Base-by-base conservation (phyloP, 345 rosid genomes). In the Xanthoceras sorbifolium region DNA sequence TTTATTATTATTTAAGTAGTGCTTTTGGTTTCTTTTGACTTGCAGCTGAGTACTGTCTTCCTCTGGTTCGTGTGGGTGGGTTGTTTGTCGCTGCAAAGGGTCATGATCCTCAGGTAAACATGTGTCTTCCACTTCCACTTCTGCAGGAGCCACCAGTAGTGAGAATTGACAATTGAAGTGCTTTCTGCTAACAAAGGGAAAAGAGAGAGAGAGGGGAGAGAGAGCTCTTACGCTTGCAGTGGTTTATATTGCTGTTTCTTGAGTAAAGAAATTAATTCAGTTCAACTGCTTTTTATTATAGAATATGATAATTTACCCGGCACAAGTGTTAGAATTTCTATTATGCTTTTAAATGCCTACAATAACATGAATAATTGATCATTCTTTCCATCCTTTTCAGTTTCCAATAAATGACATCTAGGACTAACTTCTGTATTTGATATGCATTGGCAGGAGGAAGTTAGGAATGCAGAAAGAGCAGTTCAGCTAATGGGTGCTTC, bases 41-140 rank as follows among this genome's bases (percentile, higher is more conserved):
- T 83, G 80, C 90, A 95, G 99, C 93, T 77, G 98, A 93, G 85
- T 95, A 92, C 79, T 93, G 98, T 75, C 92, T 95, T 79, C 98
- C 98, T 81, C 86, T 95, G 22, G 97, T 95, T 81, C 97, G 92
- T 65, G 90, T 90, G 75, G 98, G 97, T 78, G 99, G 99, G 70
- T 84, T 95, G 85, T 92, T 95, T 85, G 83, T 92, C 55, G 99
- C 99, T 84, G 94, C 98, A 6, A 95, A 95, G 85, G 99, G 99
- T 84, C 97, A 90, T 75, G 86, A 92, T 84, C 99, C 99, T 78
- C 85, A 89, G 83, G 99, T 93, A 73, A 63, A 86, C 68, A 32
- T 74, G 25, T 65, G 12, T 69, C 59, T 59, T 34, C 0, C 6
- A 11, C 48, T 31, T 63, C 55, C 25, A n/a, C n/a, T n/a, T n/a